Percentiles rank a stretch among this genome's conserved stretches.
Conservation (phyloP, 257 asterid genomes). For the Fraxinus pennsylvanica region DNA sequence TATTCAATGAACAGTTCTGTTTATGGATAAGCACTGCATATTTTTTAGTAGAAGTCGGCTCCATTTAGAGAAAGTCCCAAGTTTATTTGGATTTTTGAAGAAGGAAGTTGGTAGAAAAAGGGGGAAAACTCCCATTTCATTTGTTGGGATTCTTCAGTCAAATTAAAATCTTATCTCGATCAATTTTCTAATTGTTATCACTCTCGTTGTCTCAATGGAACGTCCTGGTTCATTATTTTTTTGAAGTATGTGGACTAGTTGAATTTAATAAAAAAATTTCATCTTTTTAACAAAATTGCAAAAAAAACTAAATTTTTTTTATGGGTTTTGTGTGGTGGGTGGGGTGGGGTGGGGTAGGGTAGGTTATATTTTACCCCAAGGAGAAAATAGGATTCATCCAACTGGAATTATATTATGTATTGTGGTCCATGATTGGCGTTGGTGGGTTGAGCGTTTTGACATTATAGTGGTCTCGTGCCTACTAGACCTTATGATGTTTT, state of each 20-base stretch:
- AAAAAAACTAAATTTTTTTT: too few species aligned
- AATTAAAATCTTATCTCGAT: background rate
- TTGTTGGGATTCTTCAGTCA: background rate
- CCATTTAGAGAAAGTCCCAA: constrained; percentile 9
- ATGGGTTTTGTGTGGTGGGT: too few species aligned
- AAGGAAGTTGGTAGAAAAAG: constrained; percentile 10
- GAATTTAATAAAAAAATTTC: background rate
- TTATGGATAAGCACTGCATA: constrained; percentile 20
- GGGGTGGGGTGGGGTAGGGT: background rate
- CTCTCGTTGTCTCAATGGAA: background rate
- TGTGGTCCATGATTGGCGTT: constrained; percentile 28
- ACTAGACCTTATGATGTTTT: constrained; percentile 21
- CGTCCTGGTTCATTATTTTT: background rate
- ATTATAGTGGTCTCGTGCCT: constrained; percentile 17
- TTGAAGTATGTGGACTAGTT: background rate
- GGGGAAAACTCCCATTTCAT: background rate
- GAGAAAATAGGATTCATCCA: background rate
- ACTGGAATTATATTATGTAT: background rate
- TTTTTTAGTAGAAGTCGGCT: constrained; percentile 6
- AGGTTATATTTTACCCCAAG: background rate
- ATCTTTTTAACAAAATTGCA: background rate
- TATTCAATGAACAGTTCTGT: constrained; percentile 20
- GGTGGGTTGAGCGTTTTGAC: constrained; percentile 38
- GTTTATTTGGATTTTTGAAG: background rate
- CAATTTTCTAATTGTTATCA: background rate